These are phyloP conservation scores for Candida sp. DNA, from an alignment of 1,139 yeast species.

Conservation along the genomic window DNA sequence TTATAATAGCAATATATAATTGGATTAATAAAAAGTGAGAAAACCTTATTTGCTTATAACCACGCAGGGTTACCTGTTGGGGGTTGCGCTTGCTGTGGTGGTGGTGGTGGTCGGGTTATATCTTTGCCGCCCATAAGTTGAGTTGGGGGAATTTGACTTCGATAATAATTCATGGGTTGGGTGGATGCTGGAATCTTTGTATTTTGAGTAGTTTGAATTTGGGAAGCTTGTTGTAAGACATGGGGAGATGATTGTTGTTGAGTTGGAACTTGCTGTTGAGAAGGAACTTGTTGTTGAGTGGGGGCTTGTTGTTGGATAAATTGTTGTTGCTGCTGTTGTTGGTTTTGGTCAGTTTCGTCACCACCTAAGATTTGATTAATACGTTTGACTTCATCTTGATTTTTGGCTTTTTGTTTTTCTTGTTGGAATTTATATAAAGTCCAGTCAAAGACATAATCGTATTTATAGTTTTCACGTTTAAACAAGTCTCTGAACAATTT, in stretches of 20 bases:
- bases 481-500: conserved; percentile 88
- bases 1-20: not conserved
- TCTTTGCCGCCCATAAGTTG: conserved; percentile 2
- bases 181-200: not conserved
- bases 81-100: conserved; percentile 10
- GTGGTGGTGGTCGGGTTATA: conserved; percentile 5
- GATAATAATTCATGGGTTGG: not conserved
- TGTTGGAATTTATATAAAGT: conserved; percentile 79
- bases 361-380: conserved; percentile 10
- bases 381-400: conserved; percentile 16
- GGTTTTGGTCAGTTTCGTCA: conserved; percentile 18
- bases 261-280: conserved; percentile 7
- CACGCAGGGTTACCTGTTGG: conserved; percentile 14
- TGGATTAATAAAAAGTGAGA: not conserved
- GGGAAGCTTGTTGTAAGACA: conserved; percentile 15
- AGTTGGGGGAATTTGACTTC: not conserved
- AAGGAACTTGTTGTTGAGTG: conserved; percentile 6
- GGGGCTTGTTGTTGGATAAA: conserved; percentile 9
- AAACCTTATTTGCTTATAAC: conserved; percentile 7
- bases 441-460: conserved; percentile 98
- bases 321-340: conserved; percentile 12
- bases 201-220: not conserved
- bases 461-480: conserved; percentile 83
- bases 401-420: conserved; percentile 56
- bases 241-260: conserved; percentile 12